Conservation (phyloP, 1,284 basidiomycete genomes). For the Pyrrhoderma lamaoense region DNA sequence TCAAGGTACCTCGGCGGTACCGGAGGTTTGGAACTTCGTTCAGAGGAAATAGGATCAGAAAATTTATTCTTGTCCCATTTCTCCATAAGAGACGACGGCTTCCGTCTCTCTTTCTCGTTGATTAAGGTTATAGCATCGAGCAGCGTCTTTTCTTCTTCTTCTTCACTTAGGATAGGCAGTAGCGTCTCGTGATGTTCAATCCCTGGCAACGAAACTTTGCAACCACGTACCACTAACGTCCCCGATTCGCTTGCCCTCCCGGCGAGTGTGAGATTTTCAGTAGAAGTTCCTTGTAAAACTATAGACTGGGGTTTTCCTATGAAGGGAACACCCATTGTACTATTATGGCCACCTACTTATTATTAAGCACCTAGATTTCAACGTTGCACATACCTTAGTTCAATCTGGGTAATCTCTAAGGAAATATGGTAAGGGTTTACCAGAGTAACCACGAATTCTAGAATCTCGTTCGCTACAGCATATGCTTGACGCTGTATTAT, state of each 20-base stretch:
- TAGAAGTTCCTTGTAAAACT: conserved; percentile 65
- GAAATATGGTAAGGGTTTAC: conserved; percentile 90
- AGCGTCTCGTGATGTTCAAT: conserved; percentile 67
- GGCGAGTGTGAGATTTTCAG: conserved; percentile 66
- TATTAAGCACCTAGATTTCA: neutral
- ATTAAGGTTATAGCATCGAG: conserved; percentile 51
- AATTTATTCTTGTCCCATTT: neutral
- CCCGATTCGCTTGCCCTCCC: conserved; percentile 67
- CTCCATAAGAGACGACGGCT: conserved; percentile 44
- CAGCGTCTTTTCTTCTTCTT: conserved; percentile 58
- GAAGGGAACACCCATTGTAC: conserved; percentile 77
- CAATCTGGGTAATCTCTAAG: conserved; percentile 75
- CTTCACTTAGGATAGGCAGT: conserved; percentile 66
- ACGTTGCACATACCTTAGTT: conserved; percentile 56
- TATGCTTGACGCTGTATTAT: conserved; percentile 44
- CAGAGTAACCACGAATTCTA: conserved; percentile 81
- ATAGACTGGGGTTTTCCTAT: conserved; percentile 53
- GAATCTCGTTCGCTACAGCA: conserved; percentile 76
- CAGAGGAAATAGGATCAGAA: conserved; percentile 22
- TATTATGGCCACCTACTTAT: conserved; percentile 27
- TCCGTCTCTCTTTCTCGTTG: conserved; percentile 60
- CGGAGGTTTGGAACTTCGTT: conserved; percentile 24
- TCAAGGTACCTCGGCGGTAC: conserved; percentile 48
- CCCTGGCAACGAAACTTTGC: conserved; percentile 69
- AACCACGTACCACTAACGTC: conserved; percentile 67